Conservation (phyloP, 805 yeast genomes). For the Grigorovia transvaalensis region DNA sequence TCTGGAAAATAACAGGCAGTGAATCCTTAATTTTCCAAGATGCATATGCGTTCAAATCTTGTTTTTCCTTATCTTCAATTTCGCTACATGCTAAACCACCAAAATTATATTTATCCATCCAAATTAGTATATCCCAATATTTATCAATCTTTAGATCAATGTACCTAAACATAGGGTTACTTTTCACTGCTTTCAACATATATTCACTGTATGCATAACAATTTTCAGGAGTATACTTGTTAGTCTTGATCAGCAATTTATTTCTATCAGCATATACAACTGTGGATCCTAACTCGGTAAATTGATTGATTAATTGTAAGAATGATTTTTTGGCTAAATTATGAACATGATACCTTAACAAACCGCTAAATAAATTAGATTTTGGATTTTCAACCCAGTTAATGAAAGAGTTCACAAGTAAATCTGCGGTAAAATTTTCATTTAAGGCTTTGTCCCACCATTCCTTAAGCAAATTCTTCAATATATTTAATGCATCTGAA, state of each 20-base stretch:
- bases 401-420: slow-evolving; percentile 69
- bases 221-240: slow-evolving; percentile 69
- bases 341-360: slow-evolving; percentile 77
- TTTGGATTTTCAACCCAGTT: slow-evolving; percentile 76
- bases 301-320: slow-evolving; percentile 67
- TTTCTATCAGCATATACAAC: slow-evolving; percentile 75
- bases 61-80: slow-evolving; percentile 30
- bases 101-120: slow-evolving; percentile 90
- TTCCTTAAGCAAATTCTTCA: slow-evolving; percentile 64
- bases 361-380: slow-evolving; percentile 65
- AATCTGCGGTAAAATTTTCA: slow-evolving; percentile 63
- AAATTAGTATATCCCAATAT: slow-evolving; percentile 87
- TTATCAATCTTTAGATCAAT: slow-evolving; percentile 62
- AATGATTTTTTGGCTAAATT: slow-evolving; percentile 76
- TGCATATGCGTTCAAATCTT: slow-evolving; percentile 34
- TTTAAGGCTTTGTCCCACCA: slow-evolving; percentile 91
- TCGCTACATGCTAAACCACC: slow-evolving; percentile 54
- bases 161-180: slow-evolving; percentile 73
- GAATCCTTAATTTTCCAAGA: slow-evolving; percentile 74
- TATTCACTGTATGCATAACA: slow-evolving; percentile 89
- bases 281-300: slow-evolving; percentile 65
- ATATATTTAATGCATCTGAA: slow-evolving; percentile 55
- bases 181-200: slow-evolving; percentile 62
- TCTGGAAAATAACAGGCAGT: slow-evolving; percentile 63
- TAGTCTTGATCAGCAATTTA: slow-evolving; percentile 60